These are phyloP conservation scores for Chenopodium album DNA, from an alignment of 148 eudicot genomes.

Conservation along the genomic window DNA sequence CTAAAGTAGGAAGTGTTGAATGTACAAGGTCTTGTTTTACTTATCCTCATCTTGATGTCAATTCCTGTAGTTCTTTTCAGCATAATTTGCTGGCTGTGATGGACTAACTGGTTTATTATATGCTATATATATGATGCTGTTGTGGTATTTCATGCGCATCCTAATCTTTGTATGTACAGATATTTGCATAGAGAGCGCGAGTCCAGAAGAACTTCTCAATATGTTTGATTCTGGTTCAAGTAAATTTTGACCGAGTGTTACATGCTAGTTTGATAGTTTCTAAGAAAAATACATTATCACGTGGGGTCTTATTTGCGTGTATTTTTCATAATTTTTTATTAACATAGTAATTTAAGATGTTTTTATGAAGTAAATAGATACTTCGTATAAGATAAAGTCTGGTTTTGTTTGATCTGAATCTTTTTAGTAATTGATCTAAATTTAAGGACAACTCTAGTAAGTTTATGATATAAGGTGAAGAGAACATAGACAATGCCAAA, in stretches of 20 bases:
- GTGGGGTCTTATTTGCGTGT: too few relatives aligned
- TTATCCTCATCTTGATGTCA: not conserved
- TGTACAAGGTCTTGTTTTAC: slow-evolving; percentile 1
- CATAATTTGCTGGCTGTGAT: not conserved
- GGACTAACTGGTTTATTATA: not conserved
- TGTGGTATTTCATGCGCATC: not conserved
- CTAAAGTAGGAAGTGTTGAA: not conserved
- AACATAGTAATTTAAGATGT: too few relatives aligned
- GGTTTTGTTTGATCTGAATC: too few relatives aligned
- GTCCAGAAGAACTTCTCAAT: not conserved
- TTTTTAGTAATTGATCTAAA: too few relatives aligned
- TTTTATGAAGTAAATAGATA: too few relatives aligned
- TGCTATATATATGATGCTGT: not conserved
- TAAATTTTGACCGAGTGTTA: too few relatives aligned
- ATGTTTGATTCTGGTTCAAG: not conserved
- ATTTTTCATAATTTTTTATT: too few relatives aligned
- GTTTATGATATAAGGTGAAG: too few relatives aligned
- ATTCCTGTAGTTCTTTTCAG: slow-evolving; percentile 8
- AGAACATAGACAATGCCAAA: not conserved
- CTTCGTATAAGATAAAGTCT: too few relatives aligned
- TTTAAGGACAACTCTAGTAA: too few relatives aligned
- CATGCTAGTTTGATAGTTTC: too few relatives aligned
- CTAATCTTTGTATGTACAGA: not conserved
- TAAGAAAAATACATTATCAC: too few relatives aligned
- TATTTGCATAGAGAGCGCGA: not conserved